phyloP scores from a whole-genome alignment of 1,284 basidiomycete genomes.

The Heterobasidion parviporum region DNA sequence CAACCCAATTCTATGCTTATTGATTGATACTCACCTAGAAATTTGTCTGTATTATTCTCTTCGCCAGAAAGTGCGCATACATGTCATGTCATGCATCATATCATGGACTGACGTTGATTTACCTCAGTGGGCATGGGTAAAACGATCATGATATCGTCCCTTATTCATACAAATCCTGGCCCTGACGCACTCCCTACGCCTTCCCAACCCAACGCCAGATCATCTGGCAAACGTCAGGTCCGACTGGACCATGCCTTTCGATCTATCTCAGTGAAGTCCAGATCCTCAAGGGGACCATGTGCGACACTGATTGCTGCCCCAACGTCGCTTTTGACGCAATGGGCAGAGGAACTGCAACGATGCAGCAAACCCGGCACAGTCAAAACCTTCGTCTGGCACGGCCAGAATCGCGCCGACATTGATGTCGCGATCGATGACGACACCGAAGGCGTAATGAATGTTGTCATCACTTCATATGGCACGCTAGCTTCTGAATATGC shows the following conservation, averaged over 20 bases:
- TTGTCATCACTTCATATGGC: conserved; percentile 89
- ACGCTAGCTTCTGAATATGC: conserved; percentile 79
- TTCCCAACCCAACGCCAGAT: conserved; percentile 17
- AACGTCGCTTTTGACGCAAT: conserved; percentile 85
- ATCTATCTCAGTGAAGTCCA: too few species aligned
- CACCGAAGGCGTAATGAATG: conserved; percentile 37
- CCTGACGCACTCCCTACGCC: conserved; percentile 25
- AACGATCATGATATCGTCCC: conserved; percentile 91
- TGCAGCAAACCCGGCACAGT: conserved; percentile 67
- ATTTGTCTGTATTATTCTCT: not conserved
- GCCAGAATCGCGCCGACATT: conserved; percentile 72
- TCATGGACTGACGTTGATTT: too few species aligned
- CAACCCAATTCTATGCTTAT: not conserved
- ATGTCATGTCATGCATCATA: not conserved
- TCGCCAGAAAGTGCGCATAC: conserved; percentile 37
- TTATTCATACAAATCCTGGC: conserved; percentile 76
- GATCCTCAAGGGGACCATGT: conserved; percentile 6
- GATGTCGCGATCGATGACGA: conserved; percentile 49
- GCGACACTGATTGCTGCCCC: conserved; percentile 92
- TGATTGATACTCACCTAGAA: not conserved
- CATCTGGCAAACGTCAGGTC: conserved; percentile 43
- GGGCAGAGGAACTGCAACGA: conserved; percentile 80
- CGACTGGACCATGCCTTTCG: conserved; percentile 55
- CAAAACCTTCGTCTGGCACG: conserved; percentile 77
- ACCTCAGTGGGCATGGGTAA: conserved; percentile 88